These are phyloP conservation scores for Quercus tomentella DNA, from an alignment of 331 rosid genomes.

Conservation along the genomic window DNA sequence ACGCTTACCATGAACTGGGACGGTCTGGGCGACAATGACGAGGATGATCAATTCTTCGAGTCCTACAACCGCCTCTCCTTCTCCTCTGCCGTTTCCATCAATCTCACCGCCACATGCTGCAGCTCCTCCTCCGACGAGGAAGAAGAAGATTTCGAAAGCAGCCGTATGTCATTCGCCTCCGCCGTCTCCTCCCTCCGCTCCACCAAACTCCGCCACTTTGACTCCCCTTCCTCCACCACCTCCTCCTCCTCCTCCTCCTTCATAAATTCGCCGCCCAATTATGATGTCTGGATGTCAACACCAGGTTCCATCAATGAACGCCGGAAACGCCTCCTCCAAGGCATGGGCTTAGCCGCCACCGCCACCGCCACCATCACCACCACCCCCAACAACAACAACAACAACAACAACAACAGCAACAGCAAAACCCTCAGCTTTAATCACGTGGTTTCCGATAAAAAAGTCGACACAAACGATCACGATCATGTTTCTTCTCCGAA, in stretches of 20 bases:
- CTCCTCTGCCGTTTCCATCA: slow-evolving; percentile 32
- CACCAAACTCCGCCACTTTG: slow-evolving; percentile 1
- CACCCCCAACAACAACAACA: no score
- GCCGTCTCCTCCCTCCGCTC: slow-evolving; percentile 38
- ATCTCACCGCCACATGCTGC: slow-evolving; percentile 24
- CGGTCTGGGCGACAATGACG: slow-evolving; percentile 57
- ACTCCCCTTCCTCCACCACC: no score
- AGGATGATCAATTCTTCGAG: slow-evolving; percentile 65
- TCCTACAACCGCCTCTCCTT: slow-evolving; percentile 38
- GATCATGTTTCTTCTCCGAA: not conserved
- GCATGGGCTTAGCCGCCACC: not conserved
- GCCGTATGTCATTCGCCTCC: slow-evolving; percentile 62
- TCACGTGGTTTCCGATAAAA: not conserved
- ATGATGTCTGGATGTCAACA: not conserved
- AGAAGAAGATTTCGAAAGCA: slow-evolving; percentile 39
- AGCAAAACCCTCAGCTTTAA: not conserved
- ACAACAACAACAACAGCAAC: not conserved
- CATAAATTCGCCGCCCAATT: not conserved
- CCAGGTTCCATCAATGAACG: not conserved
- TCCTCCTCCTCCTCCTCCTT: no score
- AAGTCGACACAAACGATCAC: no score
- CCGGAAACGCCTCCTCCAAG: not conserved
- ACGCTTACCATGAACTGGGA: slow-evolving; percentile 85
- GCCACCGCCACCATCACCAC: not conserved
- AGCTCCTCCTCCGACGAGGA: slow-evolving; percentile 31